Conservation (phyloP, 2,329 filamentous ascomycete genomes). For the Taxawa tesnikishii region DNA sequence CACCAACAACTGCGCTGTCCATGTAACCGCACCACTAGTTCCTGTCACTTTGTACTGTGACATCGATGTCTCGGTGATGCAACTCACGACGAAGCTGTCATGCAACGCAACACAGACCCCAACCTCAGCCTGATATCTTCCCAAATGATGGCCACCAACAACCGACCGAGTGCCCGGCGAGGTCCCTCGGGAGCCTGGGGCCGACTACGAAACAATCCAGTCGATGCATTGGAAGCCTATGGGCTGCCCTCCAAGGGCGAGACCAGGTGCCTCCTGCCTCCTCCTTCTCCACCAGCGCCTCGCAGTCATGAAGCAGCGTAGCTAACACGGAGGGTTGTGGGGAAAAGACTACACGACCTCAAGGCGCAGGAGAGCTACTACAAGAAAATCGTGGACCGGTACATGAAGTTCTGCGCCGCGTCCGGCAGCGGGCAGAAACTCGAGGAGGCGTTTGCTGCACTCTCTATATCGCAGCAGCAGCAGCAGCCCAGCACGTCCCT, state of each 20-base stretch:
- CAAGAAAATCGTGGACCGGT: slow-evolving; percentile 74
- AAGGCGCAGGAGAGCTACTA: slow-evolving; percentile 79
- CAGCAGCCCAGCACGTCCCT: slow-evolving; percentile 1
- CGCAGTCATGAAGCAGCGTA: too few relatives aligned
- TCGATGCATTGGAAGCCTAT: slow-evolving; percentile 68
- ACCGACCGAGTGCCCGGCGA: slow-evolving; percentile 16
- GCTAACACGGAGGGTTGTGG: too few relatives aligned
- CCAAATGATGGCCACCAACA: slow-evolving; percentile 14
- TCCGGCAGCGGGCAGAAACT: slow-evolving; percentile 61
- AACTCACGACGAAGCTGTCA: too few relatives aligned
- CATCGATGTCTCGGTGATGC: too few relatives aligned
- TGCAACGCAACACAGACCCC: not conserved
- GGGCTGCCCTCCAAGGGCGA: slow-evolving; percentile 89
- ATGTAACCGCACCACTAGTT: too few relatives aligned
- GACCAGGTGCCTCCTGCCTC: slow-evolving; percentile 46
- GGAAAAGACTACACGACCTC: slow-evolving; percentile 40
- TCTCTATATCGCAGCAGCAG: slow-evolving; percentile 25
- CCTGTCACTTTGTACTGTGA: too few relatives aligned
- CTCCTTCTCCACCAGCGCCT: too few relatives aligned
- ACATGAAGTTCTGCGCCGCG: slow-evolving; percentile 77
- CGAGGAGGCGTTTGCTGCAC: slow-evolving; percentile 59
- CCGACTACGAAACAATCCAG: slow-evolving; percentile 58
- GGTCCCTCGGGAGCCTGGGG: slow-evolving; percentile 49
- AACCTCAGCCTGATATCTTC: slow-evolving; percentile 12
- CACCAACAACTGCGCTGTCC: too few relatives aligned